These are phyloP conservation scores for Trichothecium sympodiale DNA, from an alignment of 2,329 filamentous ascomycete genomes.

Conservation along the genomic window DNA sequence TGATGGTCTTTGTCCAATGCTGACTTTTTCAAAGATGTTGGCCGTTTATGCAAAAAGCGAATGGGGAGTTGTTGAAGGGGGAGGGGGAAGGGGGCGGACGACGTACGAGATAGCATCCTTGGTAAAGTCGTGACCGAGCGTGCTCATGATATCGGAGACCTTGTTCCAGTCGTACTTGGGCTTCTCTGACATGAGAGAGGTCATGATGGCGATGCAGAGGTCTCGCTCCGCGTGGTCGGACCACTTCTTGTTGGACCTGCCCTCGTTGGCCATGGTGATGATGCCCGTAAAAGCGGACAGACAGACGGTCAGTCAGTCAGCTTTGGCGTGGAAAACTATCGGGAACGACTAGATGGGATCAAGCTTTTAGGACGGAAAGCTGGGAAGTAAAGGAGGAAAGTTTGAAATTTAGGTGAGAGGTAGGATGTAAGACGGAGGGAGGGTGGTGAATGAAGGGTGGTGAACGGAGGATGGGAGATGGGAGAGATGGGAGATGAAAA, in stretches of 20 bases:
- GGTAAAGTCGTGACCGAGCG: constrained; percentile 22
- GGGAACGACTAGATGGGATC: too few relatives aligned
- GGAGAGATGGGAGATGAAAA: too few relatives aligned
- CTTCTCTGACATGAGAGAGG: constrained; percentile 14
- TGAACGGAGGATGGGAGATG: too few relatives aligned
- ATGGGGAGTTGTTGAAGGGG: not conserved
- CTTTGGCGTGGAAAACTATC: too few relatives aligned
- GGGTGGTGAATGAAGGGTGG: too few relatives aligned
- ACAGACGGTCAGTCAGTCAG: too few relatives aligned
- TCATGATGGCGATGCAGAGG: constrained; percentile 24
- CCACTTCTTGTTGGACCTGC: constrained; percentile 22
- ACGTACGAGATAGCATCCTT: constrained; percentile 27
- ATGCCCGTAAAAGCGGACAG: too few relatives aligned
- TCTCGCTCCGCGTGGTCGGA: constrained; percentile 23
- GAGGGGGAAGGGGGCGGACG: not conserved
- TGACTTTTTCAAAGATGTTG: constrained; percentile 16
- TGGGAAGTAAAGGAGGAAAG: too few relatives aligned
- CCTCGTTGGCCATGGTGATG: constrained; percentile 14
- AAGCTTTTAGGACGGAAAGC: too few relatives aligned
- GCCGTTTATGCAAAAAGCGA: not conserved
- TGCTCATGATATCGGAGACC: constrained; percentile 18
- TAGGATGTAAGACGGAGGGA: too few relatives aligned
- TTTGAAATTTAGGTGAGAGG: too few relatives aligned
- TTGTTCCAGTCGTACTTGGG: constrained; percentile 21
- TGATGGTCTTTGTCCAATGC: constrained; percentile 26